Evolutionary conservation across 768 basidiomycete genomes (phyloP).

Genomic region (Leccinellum luteum): DNA sequence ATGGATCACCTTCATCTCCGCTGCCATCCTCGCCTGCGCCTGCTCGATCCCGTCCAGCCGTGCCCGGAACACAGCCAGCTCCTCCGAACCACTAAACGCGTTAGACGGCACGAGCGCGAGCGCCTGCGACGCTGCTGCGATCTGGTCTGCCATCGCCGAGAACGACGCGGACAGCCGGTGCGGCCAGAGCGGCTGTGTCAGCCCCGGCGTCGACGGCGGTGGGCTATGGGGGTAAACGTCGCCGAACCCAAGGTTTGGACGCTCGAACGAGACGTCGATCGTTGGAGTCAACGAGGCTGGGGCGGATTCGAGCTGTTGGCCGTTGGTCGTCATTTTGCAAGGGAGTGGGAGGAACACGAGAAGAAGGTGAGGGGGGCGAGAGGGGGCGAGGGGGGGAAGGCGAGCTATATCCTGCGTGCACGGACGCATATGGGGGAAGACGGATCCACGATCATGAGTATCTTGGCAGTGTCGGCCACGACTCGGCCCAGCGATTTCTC

Average conservation of each 20-base stretch:
- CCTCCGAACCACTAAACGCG: slow-evolving; percentile 18
- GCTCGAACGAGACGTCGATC: slow-evolving; percentile 18
- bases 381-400: neutral
- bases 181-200: slow-evolving; percentile 26
- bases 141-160: slow-evolving; percentile 39
- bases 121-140: slow-evolving; percentile 39
- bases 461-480: neutral
- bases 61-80: slow-evolving; percentile 19
- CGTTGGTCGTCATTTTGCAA: neutral
- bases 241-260: neutral
- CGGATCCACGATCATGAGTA: slow-evolving; percentile 2
- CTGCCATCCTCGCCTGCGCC: slow-evolving; percentile 31
- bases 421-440: neutral
- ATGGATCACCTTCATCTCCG: slow-evolving; percentile 32
- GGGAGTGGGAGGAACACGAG: neutral
- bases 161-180: slow-evolving; percentile 38
- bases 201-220: neutral
- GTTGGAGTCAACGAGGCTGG: slow-evolving; percentile 18
- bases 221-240: neutral
- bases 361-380: neutral
- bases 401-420: neutral
- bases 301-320: neutral
- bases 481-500: neutral
- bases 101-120: slow-evolving; percentile 30
- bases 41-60: slow-evolving; percentile 34